These are phyloP conservation scores for Neurospora sp. DNA, from an alignment of 495 filamentous ascomycete species.

Conservation along the genomic window DNA sequence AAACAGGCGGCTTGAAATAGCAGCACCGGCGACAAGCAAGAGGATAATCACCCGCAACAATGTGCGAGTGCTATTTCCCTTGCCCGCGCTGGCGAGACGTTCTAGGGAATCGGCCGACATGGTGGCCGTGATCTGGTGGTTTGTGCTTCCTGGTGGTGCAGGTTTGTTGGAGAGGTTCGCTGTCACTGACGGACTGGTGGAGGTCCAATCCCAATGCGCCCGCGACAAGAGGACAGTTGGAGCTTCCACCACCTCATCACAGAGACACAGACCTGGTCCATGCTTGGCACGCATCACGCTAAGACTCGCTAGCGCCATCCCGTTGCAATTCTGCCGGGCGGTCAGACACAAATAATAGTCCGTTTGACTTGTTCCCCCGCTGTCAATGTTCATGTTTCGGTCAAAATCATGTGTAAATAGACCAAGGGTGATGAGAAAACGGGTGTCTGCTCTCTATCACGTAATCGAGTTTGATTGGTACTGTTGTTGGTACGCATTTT, in stretches of 20 bases:
- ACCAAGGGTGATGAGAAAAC: not conserved
- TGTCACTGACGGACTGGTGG: not conserved
- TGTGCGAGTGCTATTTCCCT: slow-evolving; percentile 63
- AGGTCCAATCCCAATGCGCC: not conserved
- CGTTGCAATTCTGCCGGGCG: slow-evolving; percentile 12
- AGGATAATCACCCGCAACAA: slow-evolving; percentile 88
- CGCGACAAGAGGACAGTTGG: slow-evolving; percentile 30
- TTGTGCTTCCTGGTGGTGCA: slow-evolving; percentile 20
- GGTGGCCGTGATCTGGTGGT: slow-evolving; percentile 19
- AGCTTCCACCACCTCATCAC: slow-evolving; percentile 20
- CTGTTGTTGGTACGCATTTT: not conserved
- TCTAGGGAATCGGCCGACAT: slow-evolving; percentile 29
- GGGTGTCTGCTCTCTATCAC: not conserved
- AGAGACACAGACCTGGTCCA: not conserved
- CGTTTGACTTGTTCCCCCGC: not conserved
- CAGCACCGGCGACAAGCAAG: slow-evolving; percentile 80
- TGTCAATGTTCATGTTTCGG: not conserved
- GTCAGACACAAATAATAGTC: not conserved
- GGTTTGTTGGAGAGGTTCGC: slow-evolving; percentile 12
- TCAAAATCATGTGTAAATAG: not conserved
- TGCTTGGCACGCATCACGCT: slow-evolving; percentile 17
- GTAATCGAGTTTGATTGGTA: not conserved
- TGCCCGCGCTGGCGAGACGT: slow-evolving; percentile 32
- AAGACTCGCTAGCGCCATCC: slow-evolving; percentile 7
- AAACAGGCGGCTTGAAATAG: slow-evolving; percentile 90